phyloP scores from a whole-genome alignment of 768 basidiomycete species.

The Kwoniella botswanensis region DNA sequence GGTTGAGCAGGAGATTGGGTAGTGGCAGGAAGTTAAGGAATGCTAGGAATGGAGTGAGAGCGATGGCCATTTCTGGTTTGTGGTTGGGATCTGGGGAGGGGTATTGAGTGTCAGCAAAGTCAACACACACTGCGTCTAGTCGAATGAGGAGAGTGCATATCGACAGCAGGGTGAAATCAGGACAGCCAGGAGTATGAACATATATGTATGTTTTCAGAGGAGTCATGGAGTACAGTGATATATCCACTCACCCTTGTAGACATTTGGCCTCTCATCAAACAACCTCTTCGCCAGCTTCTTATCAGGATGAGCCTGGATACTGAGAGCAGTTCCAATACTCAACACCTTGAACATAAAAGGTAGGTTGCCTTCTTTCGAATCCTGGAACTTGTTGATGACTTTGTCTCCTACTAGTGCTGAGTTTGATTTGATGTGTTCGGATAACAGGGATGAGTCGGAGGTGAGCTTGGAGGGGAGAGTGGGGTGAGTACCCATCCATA shows the following conservation, averaged over 20 bases:
- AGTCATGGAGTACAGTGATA: not conserved
- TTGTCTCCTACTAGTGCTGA: slow-evolving; percentile 71
- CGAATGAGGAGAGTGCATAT: too few relatives aligned
- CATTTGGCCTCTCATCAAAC: slow-evolving; percentile 71
- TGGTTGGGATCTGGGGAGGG: slow-evolving; percentile 76
- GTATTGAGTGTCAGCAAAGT: not conserved
- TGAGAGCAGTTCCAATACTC: slow-evolving; percentile 84
- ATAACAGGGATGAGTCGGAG: slow-evolving; percentile 61
- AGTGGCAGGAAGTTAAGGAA: slow-evolving; percentile 93
- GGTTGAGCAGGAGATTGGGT: slow-evolving; percentile 68
- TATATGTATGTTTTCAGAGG: too few relatives aligned
- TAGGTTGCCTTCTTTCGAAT: slow-evolving; percentile 72
- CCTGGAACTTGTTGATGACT: slow-evolving; percentile 60
- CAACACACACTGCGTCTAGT: too few relatives aligned
- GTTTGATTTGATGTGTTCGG: slow-evolving; percentile 68
- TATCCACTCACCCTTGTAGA: slow-evolving; percentile 80
- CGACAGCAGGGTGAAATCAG: too few relatives aligned
- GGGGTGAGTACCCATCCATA: slow-evolving; percentile 99
- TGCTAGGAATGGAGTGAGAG: slow-evolving; percentile 84
- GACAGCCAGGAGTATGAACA: too few relatives aligned
- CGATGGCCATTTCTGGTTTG: slow-evolving; percentile 99
- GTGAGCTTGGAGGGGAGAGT: slow-evolving; percentile 68
- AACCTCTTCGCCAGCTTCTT: slow-evolving; percentile 76
- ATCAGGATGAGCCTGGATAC: slow-evolving; percentile 91
- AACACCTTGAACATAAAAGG: slow-evolving; percentile 93